These are phyloP conservation scores for Zea mays DNA, from an alignment of 176 grass and related monocot species.

Conservation along the genomic window DNA sequence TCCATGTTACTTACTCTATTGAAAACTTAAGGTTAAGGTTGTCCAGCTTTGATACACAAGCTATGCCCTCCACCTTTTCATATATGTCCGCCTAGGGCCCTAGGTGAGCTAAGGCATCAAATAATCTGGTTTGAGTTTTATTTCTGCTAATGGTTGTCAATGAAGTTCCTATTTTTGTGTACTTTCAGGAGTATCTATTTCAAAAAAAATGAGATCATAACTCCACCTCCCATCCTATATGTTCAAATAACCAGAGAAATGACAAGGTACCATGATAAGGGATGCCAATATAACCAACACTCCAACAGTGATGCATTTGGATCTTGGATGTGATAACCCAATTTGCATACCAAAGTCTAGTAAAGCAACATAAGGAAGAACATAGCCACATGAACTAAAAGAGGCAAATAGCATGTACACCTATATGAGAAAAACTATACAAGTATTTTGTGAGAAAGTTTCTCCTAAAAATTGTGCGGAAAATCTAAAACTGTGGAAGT, in stretches of 20 bases:
- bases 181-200: background rate
- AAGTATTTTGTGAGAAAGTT: slow-evolving; percentile 18
- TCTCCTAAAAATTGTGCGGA: background rate
- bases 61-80: background rate
- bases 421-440: background rate
- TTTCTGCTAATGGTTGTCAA: slow-evolving; percentile 22
- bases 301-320: slow-evolving; percentile 3
- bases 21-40: slow-evolving; percentile 4
- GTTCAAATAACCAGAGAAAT: slow-evolving; percentile 2
- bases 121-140: background rate
- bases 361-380: slow-evolving; percentile 19
- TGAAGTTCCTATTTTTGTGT: background rate
- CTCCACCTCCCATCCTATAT: slow-evolving; percentile 12
- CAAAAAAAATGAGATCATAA: background rate
- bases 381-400: slow-evolving; percentile 17
- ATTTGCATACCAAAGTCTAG: background rate
- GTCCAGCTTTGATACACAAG: background rate
- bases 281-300: slow-evolving; percentile 1
- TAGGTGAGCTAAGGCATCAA: background rate
- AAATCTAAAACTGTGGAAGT: slow-evolving; percentile 31
- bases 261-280: slow-evolving; percentile 7
- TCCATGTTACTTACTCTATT: slow-evolving; percentile 4
- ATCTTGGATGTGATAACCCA: background rate
- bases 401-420: background rate
- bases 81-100: background rate